A percentile compares a stretch with the other conserved stretches of the same genome.
Conservation (phyloP, 192 early-diverging fungal species). For the Linnemannia schmuckeri region DNA sequence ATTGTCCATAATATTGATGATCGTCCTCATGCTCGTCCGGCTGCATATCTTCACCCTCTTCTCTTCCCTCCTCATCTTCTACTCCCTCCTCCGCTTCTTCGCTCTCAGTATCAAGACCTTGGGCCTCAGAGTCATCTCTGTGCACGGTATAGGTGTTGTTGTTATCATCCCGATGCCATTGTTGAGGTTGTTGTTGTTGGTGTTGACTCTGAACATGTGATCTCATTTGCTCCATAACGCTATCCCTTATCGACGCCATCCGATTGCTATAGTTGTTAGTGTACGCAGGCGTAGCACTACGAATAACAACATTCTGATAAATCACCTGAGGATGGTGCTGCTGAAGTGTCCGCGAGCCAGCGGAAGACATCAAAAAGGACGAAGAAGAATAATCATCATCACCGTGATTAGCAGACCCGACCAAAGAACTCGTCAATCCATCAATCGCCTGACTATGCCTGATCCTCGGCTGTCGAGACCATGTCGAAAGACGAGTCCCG, state of each 20-base stretch:
- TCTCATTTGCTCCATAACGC: neutral
- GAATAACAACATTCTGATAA: neutral
- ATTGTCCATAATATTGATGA: neutral
- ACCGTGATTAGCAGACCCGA: neutral
- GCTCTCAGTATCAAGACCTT: neutral
- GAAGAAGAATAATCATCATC: neutral
- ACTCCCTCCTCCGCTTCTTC: neutral
- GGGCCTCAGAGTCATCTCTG: neutral
- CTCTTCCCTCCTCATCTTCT: neutral
- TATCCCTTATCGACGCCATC: neutral
- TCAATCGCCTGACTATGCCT: neutral
- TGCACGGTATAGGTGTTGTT: neutral
- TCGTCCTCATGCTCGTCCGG: neutral
- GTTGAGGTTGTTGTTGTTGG: neutral
- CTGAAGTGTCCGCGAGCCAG: neutral
- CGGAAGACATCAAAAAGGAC: neutral
- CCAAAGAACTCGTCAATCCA: neutral
- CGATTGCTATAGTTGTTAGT: neutral
- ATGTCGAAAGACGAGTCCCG: neutral
- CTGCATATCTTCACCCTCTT: constrained; percentile 3
- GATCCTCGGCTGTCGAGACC: neutral
- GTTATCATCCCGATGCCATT: neutral
- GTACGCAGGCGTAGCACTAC: neutral
- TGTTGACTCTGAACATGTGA: neutral
- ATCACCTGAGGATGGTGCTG: neutral